These are phyloP conservation scores for Prunus dulcis DNA, from an alignment of 306 rosid genomes.

Conservation along the genomic window DNA sequence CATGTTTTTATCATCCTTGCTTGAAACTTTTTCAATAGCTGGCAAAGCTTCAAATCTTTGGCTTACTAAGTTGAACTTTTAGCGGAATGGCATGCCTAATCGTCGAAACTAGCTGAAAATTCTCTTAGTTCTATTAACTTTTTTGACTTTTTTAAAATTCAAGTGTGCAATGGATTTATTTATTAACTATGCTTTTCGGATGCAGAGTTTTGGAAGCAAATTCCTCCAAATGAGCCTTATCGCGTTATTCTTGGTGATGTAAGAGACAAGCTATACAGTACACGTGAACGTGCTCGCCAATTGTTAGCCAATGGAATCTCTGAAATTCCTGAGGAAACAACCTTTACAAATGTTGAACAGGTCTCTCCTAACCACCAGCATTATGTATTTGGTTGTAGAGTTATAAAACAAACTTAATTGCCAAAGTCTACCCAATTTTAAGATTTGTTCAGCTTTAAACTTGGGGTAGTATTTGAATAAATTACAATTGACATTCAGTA, in stretches of 20 bases:
- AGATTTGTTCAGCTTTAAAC: not conserved
- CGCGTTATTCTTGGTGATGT: conserved; percentile 96
- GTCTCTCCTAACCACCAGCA: conserved; percentile 27
- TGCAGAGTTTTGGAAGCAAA: conserved; percentile 97
- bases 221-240: conserved; percentile 98
- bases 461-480: not conserved
- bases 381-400: not conserved
- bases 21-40: not conserved
- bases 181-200: conserved; percentile 6
- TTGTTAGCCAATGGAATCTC: conserved; percentile 70
- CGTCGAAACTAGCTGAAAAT: not conserved
- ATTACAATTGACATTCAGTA: not conserved
- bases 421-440: not conserved
- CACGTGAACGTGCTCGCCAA: conserved; percentile 98
- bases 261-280: conserved; percentile 86
- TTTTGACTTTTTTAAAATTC: not conserved
- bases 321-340: conserved; percentile 73
- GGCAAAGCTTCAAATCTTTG: not conserved
- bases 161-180: not conserved
- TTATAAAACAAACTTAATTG: not conserved
- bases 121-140: not conserved
- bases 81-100: not conserved
- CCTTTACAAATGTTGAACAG: conserved; percentile 94
- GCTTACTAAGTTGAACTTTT: not conserved
- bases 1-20: not conserved